Base-by-base conservation (phyloP, 78 protist genomes). In the Dictyostelium brefeldianum region DNA sequence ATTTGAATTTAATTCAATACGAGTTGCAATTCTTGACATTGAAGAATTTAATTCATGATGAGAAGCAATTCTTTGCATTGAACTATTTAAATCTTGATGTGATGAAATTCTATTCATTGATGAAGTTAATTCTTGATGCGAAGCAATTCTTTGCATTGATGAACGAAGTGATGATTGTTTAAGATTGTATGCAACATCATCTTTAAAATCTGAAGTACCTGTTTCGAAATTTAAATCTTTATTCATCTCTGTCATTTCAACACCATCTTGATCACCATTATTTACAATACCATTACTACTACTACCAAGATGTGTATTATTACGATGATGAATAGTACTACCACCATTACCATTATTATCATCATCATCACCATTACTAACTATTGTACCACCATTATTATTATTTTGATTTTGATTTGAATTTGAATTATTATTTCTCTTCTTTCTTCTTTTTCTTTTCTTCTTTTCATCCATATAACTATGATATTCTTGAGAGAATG, bases 401-500 rank as follows among this genome's bases (percentile, higher is more conserved):
- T 29, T 22, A 59, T 29, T 59, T n/a, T n/a, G 17, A 59, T n/a
- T 59, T n/a, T 59, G 2, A n/a, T 25, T 22, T 22, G 9, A 31
- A 59, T 59, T 14, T 10, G 20, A 2, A 22, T 59, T 6, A 59
- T 8, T 20, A 20, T 18, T 17, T 62, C 36, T 70, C 31, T 70
- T 36, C 36, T 70, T 70, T 70, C 50, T 27, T 36, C 20, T 41
- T 46, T 10, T 46, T 73, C 56, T 36, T 46, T 73, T 43, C 29
- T 51, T 46, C 22, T 51, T 77, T 77, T 46, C 59, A n/a, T 46
- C 53, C 50, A 81, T 47, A 67, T 47, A 83, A 11, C 41, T 15
- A 25, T 71, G 46, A 77, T 59, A 87, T 18, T 87, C 80, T 59
- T 78, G 36, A 14, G 31, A 75, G 79, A 87, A 87, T 77, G 93